Percentiles rank a stretch among this genome's conserved stretches.
These are phyloP conservation scores for Teunomyces barrocoloradensis DNA, from an alignment of 805 yeast species.

Conservation along the genomic window DNA sequence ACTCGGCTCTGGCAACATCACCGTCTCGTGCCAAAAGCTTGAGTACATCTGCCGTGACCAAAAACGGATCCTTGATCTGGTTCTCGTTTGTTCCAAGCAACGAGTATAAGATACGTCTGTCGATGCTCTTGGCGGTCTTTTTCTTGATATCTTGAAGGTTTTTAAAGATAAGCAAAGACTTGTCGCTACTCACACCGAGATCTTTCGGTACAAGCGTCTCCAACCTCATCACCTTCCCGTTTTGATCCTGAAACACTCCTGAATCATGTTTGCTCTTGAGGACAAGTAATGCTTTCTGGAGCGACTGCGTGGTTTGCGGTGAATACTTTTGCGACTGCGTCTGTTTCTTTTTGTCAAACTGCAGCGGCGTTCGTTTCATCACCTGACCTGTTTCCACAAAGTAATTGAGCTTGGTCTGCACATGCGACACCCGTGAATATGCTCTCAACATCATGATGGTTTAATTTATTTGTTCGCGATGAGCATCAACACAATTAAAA, in stretches of 20 bases:
- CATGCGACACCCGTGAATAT: constrained; percentile 8
- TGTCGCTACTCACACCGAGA: constrained; percentile 18
- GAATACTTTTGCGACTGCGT: constrained; percentile 1
- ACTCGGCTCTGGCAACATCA: constrained; percentile 48
- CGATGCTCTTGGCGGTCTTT: constrained; percentile 26
- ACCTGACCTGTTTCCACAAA: constrained; percentile 30
- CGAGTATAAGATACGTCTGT: constrained; percentile 48
- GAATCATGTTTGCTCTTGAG: constrained; percentile 15
- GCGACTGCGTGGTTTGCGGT: constrained; percentile 6
- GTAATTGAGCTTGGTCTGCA: constrained; percentile 22
- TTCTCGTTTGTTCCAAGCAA: constrained; percentile 51
- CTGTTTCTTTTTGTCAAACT: constrained; percentile 12
- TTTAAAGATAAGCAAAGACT: constrained; percentile 25
- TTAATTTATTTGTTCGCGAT: neutral
- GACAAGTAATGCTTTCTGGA: constrained; percentile 24
- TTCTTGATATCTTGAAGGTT: constrained; percentile 26
- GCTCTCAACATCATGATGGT: neutral
- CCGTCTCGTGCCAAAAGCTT: constrained; percentile 52
- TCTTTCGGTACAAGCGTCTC: constrained; percentile 21
- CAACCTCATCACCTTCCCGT: constrained; percentile 25
- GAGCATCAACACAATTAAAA: constrained; percentile 2
- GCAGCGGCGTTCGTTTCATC: constrained; percentile 14
- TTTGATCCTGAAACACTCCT: constrained; percentile 16
- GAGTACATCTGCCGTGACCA: constrained; percentile 52
- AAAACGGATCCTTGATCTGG: constrained; percentile 56